A percentile compares a stretch with the other conserved stretches of the same genome.
Conservation (phyloP, 345 rosid species). For the Excoecaria cochinchinensis region DNA sequence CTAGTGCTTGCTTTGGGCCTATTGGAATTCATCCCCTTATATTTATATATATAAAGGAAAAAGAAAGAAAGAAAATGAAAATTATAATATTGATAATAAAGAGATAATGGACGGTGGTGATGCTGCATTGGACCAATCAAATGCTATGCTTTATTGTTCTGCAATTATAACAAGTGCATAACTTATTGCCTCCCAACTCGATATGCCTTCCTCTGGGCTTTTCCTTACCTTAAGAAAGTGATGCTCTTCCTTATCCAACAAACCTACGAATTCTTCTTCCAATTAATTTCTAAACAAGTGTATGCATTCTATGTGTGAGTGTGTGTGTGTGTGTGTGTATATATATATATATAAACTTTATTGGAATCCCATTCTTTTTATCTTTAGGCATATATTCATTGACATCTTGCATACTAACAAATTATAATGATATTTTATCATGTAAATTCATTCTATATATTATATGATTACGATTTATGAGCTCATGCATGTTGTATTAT, state of each 20-base stretch:
- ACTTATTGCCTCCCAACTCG: neutral
- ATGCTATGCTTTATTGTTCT: neutral
- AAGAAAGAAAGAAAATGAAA: neutral
- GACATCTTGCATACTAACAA: neutral
- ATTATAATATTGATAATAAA: neutral
- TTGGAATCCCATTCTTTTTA: conserved; percentile 29
- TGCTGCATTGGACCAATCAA: conserved; percentile 8
- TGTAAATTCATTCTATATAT: too few relatives aligned
- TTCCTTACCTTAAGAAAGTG: neutral
- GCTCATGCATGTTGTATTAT: too few relatives aligned
- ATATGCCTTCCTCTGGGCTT: too few relatives aligned
- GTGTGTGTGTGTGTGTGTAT: too few relatives aligned
- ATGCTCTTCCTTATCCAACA: conserved; percentile 32
- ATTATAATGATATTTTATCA: neutral
- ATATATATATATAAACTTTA: too few relatives aligned
- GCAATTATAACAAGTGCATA: neutral
- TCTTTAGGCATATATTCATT: neutral
- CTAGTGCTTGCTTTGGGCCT: neutral
- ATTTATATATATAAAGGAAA: too few relatives aligned
- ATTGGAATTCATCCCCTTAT: too few relatives aligned
- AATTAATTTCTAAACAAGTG: neutral
- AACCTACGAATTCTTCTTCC: neutral
- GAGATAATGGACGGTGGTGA: conserved; percentile 16
- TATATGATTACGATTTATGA: too few relatives aligned
- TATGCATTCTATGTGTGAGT: too few relatives aligned